Conservation (phyloP, 2,329 filamentous ascomycete species). For the Aspergillus novofumigatus region DNA sequence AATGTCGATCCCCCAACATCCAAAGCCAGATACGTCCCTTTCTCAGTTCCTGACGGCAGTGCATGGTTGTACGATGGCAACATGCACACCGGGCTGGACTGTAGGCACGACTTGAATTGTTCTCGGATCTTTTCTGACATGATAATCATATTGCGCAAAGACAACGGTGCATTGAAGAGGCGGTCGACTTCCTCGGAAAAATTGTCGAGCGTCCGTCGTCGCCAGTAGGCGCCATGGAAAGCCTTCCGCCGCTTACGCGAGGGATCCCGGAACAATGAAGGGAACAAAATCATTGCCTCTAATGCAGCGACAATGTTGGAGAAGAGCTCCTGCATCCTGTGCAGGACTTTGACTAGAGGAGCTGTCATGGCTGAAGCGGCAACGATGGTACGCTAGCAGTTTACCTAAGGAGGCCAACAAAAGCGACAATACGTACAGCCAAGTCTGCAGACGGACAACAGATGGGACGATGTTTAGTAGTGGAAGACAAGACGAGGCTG, state of each 20-base stretch:
- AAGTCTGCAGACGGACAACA: neutral
- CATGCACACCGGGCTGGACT: constrained; percentile 58
- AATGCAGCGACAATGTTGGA: constrained; percentile 36
- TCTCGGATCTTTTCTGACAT: constrained; percentile 45
- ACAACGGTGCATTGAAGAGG: constrained; percentile 35
- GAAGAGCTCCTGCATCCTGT: constrained; percentile 40
- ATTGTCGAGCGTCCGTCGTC: constrained; percentile 34
- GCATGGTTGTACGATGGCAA: constrained; percentile 62
- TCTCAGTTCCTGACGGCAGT: constrained; percentile 56
- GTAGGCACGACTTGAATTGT: constrained; percentile 53
- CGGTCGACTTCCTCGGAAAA: constrained; percentile 37
- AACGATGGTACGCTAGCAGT: constrained; percentile 2
- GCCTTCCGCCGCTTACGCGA: constrained; percentile 29
- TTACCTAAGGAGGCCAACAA: neutral
- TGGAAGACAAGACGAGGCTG: constrained; percentile 6
- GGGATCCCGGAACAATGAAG: constrained; percentile 34
- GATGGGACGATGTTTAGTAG: constrained; percentile 3
- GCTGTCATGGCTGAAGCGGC: constrained; percentile 28
- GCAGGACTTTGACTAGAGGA: constrained; percentile 36
- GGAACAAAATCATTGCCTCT: constrained; percentile 40
- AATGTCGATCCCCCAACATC: constrained; percentile 66
- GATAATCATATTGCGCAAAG: constrained; percentile 33
- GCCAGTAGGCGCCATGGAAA: constrained; percentile 32
- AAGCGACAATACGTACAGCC: neutral
- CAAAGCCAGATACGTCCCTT: constrained; percentile 57